A percentile compares a stretch with the other conserved stretches of the same genome.
These are phyloP conservation scores for Acanthamoeba royreba DNA, from an alignment of 208 protist species.

Conservation along the genomic window DNA sequence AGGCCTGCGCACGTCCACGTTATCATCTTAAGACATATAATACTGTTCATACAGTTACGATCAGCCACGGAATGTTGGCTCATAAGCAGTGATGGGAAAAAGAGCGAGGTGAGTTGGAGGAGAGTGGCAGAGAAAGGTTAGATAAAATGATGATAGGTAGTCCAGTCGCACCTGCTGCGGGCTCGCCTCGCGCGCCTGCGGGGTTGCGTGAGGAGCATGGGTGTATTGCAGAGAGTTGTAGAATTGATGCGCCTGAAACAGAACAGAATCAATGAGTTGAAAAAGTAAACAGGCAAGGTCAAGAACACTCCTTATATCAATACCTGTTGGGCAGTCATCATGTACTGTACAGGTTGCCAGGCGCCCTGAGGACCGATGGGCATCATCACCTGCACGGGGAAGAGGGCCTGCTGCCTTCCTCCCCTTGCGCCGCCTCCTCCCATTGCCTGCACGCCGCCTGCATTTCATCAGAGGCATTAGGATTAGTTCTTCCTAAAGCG, in stretches of 20 bases:
- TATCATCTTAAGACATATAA: background rate
- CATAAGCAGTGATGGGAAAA: no score
- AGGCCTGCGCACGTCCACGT: background rate
- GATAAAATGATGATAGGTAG: background rate
- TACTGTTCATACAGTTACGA: no score
- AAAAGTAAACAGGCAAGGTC: background rate
- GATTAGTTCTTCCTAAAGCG: no score
- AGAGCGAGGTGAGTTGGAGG: background rate
- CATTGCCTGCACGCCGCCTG: background rate
- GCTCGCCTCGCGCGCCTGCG: background rate
- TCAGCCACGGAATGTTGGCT: no score
- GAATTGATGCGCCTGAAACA: slow-evolving; percentile 1
- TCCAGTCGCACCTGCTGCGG: background rate
- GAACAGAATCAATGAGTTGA: background rate
- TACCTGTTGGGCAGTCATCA: slow-evolving; percentile 28
- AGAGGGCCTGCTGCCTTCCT: background rate
- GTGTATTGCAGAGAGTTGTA: slow-evolving; percentile 18
- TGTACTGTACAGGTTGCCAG: slow-evolving; percentile 38
- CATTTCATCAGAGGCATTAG: no score
- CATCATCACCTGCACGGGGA: slow-evolving; percentile 33
- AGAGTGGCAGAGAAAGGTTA: background rate
- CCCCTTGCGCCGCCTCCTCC: background rate
- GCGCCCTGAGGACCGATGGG: background rate
- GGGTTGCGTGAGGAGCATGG: background rate
- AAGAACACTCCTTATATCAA: no score